Evolutionary conservation across 208 protist genomes (phyloP), one percentile per base, ranked within the genome.

Genomic region (Giardia muris): DNA sequence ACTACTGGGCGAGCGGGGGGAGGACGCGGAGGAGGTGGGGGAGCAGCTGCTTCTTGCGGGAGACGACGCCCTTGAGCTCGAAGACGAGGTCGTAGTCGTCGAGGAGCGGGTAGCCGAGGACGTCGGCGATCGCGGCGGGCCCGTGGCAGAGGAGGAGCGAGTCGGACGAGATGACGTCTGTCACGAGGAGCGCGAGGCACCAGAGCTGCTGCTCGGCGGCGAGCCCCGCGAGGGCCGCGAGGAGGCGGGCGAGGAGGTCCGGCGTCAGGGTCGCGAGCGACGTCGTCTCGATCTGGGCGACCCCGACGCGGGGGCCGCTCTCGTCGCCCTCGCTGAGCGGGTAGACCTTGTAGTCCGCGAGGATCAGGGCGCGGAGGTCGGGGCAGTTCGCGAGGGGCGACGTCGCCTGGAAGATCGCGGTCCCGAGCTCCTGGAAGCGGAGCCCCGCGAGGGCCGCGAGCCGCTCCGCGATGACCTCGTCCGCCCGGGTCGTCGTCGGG

Each of bases 41-140:
- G 39, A 89, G 4, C 86, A 89, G 42, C 86, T 89, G 86, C 86
- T 89, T 89, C 86, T 89, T 89, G 4, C 86, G 4, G 86, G 22
- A 46, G 3, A 89, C 86, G 39, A 89, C 86, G 86, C 86, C 86
- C 86, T 10, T 10, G 39, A 89, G n/a, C 3, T 89, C 86, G 86
- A 89, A 89, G 30, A 76, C 19, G 19, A 76, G 10, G 57, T 76
- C 57, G 57, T 76, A 76, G 30, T 76, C 57, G 10, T 76, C 57
- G 30, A 39, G 30, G 30, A 39, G 10, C 10, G 57, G 57, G 30
- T 76, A 76, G 10, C 57, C 57, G 19, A 76, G 10, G 57, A 76
- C 57, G 30, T 76, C 57, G 19, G 10, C 30, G 10, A 76, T 76
- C 57, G 10, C 57, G 57, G 30, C 30, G 30, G 57, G 57, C 30